A percentile compares a stretch with the other conserved stretches of the same genome.
Conservation (phyloP, 495 filamentous ascomycete species). For the Annulohypoxylon maeteangense region DNA sequence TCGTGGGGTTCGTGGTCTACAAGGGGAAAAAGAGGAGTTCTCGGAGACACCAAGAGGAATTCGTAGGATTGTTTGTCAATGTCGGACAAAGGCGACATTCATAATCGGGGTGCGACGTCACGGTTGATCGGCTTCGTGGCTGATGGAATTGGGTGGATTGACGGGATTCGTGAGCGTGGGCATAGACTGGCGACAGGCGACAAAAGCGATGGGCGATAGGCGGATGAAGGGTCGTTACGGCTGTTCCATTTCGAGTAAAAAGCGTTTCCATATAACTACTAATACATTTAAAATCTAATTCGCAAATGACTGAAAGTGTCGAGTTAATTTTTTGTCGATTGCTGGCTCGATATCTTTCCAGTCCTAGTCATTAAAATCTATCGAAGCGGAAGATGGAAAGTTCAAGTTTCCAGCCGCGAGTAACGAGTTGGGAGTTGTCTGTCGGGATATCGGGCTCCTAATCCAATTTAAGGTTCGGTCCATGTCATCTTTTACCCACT, state of each 20-base stretch:
- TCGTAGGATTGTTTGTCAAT: conserved; percentile 34
- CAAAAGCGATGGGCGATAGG: background rate
- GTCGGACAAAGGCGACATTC: conserved; percentile 45
- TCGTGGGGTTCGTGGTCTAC: conserved; percentile 22
- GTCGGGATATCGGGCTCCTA: conserved; percentile 39
- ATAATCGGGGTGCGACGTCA: conserved; percentile 43
- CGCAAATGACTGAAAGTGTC: conserved; percentile 16
- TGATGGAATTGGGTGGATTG: conserved; percentile 28
- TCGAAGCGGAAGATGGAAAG: conserved; percentile 13
- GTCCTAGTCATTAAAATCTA: conserved; percentile 7
- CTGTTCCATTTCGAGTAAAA: conserved; percentile 39
- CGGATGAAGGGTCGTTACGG: conserved; percentile 17
- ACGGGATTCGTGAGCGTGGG: conserved; percentile 6
- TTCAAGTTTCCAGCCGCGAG: conserved; percentile 8
- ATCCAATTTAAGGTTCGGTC: conserved; percentile 35
- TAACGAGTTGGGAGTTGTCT: conserved; percentile 30
- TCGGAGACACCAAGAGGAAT: conserved; percentile 10
- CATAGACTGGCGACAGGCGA: background rate
- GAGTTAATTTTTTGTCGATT: conserved; percentile 7
- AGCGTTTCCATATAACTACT: conserved; percentile 10
- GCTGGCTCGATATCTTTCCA: background rate
- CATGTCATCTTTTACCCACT: conserved; percentile 26
- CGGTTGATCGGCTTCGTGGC: conserved; percentile 28
- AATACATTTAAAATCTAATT: conserved; percentile 31
- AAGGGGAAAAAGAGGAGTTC: conserved; percentile 15